These are phyloP conservation scores for Lumnitzera littorea DNA, from an alignment of 345 rosid species.

Conservation along the genomic window DNA sequence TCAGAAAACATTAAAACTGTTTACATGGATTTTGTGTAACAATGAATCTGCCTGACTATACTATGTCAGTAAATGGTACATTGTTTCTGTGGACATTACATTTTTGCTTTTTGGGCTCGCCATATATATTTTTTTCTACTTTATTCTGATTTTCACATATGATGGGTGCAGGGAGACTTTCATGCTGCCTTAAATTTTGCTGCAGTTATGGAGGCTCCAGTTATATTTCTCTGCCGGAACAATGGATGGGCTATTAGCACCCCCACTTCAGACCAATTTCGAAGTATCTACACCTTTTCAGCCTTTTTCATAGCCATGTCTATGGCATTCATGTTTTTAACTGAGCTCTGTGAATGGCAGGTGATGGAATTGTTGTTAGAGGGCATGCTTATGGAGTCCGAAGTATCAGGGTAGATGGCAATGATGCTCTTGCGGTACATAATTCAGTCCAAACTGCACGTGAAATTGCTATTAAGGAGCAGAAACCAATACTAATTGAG, in stretches of 20 bases:
- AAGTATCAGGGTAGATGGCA: slow-evolving; percentile 89
- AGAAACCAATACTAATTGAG: slow-evolving; percentile 78
- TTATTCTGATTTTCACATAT: slow-evolving; percentile 12
- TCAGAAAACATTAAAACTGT: too few species aligned
- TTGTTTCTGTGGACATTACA: too few species aligned
- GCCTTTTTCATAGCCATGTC: background rate
- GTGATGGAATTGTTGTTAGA: slow-evolving; percentile 80
- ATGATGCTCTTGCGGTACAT: slow-evolving; percentile 84
- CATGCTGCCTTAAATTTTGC: slow-evolving; percentile 75
- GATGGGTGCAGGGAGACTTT: slow-evolving; percentile 59
- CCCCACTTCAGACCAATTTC: slow-evolving; percentile 72
- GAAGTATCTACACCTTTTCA: slow-evolving; percentile 33
- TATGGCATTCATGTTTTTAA: too few species aligned
- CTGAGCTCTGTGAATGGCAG: slow-evolving; percentile 22
- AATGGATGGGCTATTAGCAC: slow-evolving; percentile 95
- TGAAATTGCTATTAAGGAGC: slow-evolving; percentile 57
- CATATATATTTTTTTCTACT: background rate
- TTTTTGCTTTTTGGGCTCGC: background rate
- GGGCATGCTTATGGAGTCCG: slow-evolving; percentile 80
- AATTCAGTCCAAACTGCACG: slow-evolving; percentile 73
- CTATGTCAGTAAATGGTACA: too few species aligned
- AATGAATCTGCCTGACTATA: too few species aligned
- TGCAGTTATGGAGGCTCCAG: slow-evolving; percentile 74
- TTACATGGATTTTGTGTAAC: too few species aligned
- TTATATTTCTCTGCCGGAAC: slow-evolving; percentile 75